Percentiles rank a stretch among this genome's conserved stretches.
Conservation (phyloP, 163 green algal species). For the Volvox carteri region DNA sequence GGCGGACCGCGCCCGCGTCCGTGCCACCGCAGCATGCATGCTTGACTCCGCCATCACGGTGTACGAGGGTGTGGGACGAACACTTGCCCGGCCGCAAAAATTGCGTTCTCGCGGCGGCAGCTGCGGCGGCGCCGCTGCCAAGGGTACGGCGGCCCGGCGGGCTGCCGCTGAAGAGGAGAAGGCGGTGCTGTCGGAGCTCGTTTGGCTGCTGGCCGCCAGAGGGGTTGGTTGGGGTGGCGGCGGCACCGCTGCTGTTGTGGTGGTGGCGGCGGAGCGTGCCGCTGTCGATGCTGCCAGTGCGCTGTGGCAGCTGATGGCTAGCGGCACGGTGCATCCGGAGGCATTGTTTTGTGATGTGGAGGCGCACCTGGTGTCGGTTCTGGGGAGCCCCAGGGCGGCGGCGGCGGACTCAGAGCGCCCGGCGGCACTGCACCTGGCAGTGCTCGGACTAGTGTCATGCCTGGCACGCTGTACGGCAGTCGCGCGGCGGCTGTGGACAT, state of each 20-base stretch:
- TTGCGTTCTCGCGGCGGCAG: background rate
- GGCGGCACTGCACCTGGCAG: background rate
- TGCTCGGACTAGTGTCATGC: constrained; percentile 36
- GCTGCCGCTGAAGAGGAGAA: background rate
- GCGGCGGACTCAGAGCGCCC: background rate
- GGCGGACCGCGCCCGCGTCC: background rate
- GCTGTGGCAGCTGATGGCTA: constrained; percentile 51
- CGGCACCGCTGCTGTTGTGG: background rate
- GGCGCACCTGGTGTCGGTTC: background rate
- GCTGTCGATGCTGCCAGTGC: constrained; percentile 3
- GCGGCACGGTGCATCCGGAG: constrained; percentile 31
- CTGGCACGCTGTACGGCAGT: constrained; percentile 16
- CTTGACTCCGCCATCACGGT: constrained; percentile 38
- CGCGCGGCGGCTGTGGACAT: constrained; percentile 8
- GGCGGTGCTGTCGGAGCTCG: background rate
- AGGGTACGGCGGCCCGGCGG: background rate
- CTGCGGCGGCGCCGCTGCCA: background rate
- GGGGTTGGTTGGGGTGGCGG: background rate
- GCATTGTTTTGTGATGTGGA: background rate
- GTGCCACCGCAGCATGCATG: constrained; percentile 23
- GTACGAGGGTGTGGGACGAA: constrained; percentile 38
- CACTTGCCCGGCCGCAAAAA: background rate
- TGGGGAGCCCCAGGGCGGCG: background rate
- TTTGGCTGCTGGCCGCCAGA: background rate
- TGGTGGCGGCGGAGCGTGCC: background rate